Base-by-base conservation (phyloP, 805 yeast species). In the Cyberlindnera xishuangbannaensis region DNA sequence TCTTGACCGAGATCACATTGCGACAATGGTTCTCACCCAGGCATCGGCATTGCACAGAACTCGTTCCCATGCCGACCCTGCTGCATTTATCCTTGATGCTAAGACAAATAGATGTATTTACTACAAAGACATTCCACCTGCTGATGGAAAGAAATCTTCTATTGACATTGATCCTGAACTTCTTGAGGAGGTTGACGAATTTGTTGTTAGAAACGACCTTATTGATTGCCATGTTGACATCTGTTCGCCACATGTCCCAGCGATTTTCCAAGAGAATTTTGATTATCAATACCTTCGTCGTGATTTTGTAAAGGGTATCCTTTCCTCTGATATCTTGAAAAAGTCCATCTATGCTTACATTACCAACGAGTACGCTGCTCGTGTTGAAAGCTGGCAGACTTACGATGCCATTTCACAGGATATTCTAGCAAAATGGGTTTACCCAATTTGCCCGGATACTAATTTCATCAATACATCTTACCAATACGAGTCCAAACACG, bases 221-320 rank as follows among this genome's bases (percentile, higher is more conserved):
- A 88, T 92, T 39, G 98, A 92, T 63, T 92, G 98, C 57, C 92
- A 83, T 55, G 87, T 92, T 35, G 98, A 92, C 61, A 86, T 92
- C 40, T 92, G 98, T 59, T 71, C 97, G 6, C 86, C 95, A 2
- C 86, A 80, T 45, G 96, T 92, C 9, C 97, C 97, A 1, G 92
- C 94, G 12, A 80, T 90, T 40, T 92, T 90, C 63, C 95, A 86
- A 50, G 98, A 92, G 52, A 90, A 92, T 58, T 92, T 92, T 50
- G 98, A 92, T 62, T 92, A 88, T 57, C 96, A 90, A 58, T 65
- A 74, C 33, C 65, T 90, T 42, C 73, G 98, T 57, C 67, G 73
- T 22, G 97, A 92, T 60, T 92, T 90, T 53, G 83, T 90, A 19
- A 81, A 76, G 47, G 97, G 97, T 34, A 92, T 90, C 17, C 67